Evolutionary conservation across 768 basidiomycete species (phyloP).

Genomic region (Coprinellus micaceus): DNA sequence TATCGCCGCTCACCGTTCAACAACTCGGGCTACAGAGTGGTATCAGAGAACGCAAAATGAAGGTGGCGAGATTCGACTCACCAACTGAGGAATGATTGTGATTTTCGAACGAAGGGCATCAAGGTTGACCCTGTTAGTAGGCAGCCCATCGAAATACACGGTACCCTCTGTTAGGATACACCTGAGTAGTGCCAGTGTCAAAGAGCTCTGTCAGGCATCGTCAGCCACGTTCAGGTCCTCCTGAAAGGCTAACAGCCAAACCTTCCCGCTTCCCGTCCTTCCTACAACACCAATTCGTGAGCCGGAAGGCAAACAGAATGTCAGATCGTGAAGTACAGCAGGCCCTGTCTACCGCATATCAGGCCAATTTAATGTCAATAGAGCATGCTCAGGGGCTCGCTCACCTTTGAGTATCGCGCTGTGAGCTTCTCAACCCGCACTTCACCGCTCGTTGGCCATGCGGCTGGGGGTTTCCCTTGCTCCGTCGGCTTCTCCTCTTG

Average conservation of each 20-base stretch:
- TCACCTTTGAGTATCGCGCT: conserved; percentile 42
- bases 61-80: neutral
- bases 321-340: conserved; percentile 42
- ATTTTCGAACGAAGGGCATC: conserved; percentile 50
- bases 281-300: conserved; percentile 50
- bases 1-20: neutral
- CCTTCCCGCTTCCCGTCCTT: conserved; percentile 25
- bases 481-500: conserved; percentile 13
- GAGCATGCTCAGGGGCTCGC: neutral
- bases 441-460: conserved; percentile 56
- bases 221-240: neutral
- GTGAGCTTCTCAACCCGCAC: conserved; percentile 47
- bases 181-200: conserved; percentile 46
- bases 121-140: conserved; percentile 45
- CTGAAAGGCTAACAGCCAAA: neutral
- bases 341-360: conserved; percentile 30
- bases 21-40: neutral
- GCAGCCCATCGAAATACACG: conserved; percentile 51
- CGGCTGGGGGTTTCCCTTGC: conserved; percentile 42
- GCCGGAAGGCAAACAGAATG: conserved; percentile 52
- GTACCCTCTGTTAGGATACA: conserved; percentile 50
- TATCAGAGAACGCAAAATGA: neutral
- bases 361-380: neutral
- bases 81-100: conserved; percentile 49
- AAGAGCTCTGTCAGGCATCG: conserved; percentile 16